Evolutionary conservation across 495 filamentous ascomycete species (phyloP), one percentile per base, ranked within the genome.

Genomic region (Bathelium albidoporum): DNA sequence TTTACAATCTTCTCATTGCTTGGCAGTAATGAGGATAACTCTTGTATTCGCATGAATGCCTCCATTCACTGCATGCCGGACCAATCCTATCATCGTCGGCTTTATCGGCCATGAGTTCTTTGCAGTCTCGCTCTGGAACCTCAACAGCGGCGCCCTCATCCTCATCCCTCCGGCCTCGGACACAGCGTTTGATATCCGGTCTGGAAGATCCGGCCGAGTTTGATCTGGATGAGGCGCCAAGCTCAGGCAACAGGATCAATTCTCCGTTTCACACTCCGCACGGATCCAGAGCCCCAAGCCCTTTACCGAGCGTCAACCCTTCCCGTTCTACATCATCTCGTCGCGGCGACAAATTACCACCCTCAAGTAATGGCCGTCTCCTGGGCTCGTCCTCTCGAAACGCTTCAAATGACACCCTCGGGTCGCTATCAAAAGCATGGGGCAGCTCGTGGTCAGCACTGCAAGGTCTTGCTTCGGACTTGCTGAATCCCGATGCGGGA

Each of bases 401-500:
- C 20, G 49, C 65, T 1, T 65, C 63, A 10, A 61, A 64, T 7
- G 62, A 66, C 36, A 63, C 66, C 32, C 60, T 64, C 9, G 63
- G 14, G 36, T 62, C 68, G 10, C 32, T 70, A 26, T 41, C 66
- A 22, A 67, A 55, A 24, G 59, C 68, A 9, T 70, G 66, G 68
- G 68, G 72, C 26, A 75, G 64, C 59, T 75, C 75, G 14, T 79
- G 76, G 76, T 68, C 70, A 0, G 65, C 74, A 18, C 62, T 79
- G 12, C 73, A 76, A 64, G 72, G 73, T 22, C 67, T 79, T 5
- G 76, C 76, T 5, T 75, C 74, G n/a, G 76, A 73, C 60, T 65
- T 77, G 20, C 62, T 79, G 29, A 71, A 75, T 18, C 71, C 63
- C 20, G 73, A 77, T 49, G 63, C 64, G 31, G 65, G 73, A 14